A percentile compares a stretch with the other conserved stretches of the same genome.
phyloP scores from a whole-genome alignment of 176 grass and related monocot genomes.

The Triticum urartu region DNA sequence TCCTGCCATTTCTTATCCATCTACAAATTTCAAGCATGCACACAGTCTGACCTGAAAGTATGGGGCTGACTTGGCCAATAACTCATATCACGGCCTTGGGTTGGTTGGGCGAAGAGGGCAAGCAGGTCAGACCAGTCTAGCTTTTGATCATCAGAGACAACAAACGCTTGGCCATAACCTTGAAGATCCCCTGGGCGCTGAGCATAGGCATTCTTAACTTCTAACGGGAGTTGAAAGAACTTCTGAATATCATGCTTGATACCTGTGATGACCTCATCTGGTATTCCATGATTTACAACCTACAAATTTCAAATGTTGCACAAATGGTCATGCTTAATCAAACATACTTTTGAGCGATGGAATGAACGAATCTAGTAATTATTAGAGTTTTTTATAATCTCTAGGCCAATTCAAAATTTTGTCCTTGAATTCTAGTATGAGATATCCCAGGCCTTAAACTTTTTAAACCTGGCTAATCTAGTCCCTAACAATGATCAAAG shows the following conservation, averaged over 20 bases:
- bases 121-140: slow-evolving; percentile 88
- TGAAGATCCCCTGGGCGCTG: slow-evolving; percentile 64
- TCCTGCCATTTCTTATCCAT: background rate
- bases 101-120: slow-evolving; percentile 61
- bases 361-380: too few relatives aligned
- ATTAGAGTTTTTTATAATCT: too few relatives aligned
- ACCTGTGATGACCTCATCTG: slow-evolving; percentile 34
- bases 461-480: too few relatives aligned
- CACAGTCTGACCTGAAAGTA: slow-evolving; percentile 34
- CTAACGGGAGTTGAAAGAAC: slow-evolving; percentile 83
- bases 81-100: slow-evolving; percentile 33
- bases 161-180: slow-evolving; percentile 78
- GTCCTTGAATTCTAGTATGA: too few relatives aligned
- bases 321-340: too few relatives aligned
- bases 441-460: too few relatives aligned
- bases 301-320: background rate
- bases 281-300: slow-evolving; percentile 81
- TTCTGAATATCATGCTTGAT: slow-evolving; percentile 53
- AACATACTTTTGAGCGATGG: too few relatives aligned
- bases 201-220: slow-evolving; percentile 82
- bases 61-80: slow-evolving; percentile 32
- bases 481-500: too few relatives aligned
- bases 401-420: too few relatives aligned
- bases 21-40: too few relatives aligned
- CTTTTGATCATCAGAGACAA: slow-evolving; percentile 87